Conservation (phyloP, 345 rosid species). For the Ricinus communis region DNA sequence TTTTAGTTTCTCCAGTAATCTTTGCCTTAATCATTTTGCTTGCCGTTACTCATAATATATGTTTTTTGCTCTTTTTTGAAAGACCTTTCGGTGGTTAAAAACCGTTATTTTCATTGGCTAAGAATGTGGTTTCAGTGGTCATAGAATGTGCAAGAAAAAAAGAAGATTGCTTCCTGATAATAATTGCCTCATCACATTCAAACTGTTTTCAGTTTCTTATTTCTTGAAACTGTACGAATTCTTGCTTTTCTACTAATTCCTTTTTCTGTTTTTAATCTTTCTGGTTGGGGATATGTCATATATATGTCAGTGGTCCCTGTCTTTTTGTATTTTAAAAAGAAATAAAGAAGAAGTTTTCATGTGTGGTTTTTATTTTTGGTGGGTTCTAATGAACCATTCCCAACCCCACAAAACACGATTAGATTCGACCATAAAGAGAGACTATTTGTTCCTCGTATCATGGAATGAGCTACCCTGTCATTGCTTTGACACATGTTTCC, state of each 20-base stretch:
- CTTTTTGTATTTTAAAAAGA: neutral
- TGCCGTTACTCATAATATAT: no score
- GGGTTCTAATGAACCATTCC: constrained; percentile 15
- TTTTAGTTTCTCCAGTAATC: neutral
- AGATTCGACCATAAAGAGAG: constrained; percentile 40
- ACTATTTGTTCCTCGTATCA: constrained; percentile 39
- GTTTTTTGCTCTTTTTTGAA: no score
- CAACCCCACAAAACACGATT: constrained; percentile 20
- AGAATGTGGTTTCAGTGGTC: no score
- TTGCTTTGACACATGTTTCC: constrained; percentile 22
- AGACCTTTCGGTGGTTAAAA: constrained; percentile 1
- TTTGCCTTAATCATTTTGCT: neutral
- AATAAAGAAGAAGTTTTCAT: neutral
- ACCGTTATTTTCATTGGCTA: neutral
- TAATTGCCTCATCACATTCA: neutral
- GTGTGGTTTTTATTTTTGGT: constrained; percentile 10
- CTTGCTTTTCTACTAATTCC: no score
- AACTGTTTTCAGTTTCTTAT: neutral
- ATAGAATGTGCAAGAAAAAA: no score
- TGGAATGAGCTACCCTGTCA: constrained; percentile 30
- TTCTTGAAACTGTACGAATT: neutral
- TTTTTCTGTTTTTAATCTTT: neutral
- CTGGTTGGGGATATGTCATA: no score
- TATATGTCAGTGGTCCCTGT: neutral
- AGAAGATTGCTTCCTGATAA: no score